These are phyloP conservation scores for Bolboschoenoplectus hybrid DNA, from an alignment of 202 grass and related monocot genomes.

Conservation along the genomic window DNA sequence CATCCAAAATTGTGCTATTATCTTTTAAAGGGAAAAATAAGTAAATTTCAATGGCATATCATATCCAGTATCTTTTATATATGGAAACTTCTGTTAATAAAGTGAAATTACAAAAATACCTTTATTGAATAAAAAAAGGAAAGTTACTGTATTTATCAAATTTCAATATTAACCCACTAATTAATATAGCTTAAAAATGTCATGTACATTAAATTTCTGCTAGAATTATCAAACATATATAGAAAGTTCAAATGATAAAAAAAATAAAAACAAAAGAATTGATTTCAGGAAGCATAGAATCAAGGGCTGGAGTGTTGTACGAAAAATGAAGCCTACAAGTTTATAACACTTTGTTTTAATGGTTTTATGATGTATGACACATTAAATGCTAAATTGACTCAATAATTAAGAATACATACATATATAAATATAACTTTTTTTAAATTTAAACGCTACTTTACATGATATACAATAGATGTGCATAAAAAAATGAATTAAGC, in stretches of 20 bases:
- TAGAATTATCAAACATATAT: not conserved
- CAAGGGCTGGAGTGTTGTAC: not conserved
- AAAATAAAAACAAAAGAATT: not conserved
- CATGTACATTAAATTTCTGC: not conserved
- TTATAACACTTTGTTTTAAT: not conserved
- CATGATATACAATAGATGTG: not conserved
- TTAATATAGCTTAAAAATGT: too few species aligned
- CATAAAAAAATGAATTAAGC: not conserved
- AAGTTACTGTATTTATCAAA: not conserved
- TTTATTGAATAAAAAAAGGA: not conserved
- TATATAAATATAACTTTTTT: not conserved
- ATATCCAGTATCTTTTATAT: not conserved
- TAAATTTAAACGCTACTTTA: not conserved
- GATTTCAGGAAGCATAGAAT: not conserved
- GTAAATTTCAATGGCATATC: not conserved
- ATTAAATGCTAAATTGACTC: not conserved
- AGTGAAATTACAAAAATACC: not conserved
- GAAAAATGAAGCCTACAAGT: not conserved
- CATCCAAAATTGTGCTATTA: not conserved
- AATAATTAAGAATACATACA: not conserved
- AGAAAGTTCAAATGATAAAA: not conserved
- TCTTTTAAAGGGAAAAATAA: not conserved
- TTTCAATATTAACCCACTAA: too few species aligned
- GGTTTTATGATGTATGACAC: not conserved
- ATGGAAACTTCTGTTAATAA: not conserved